phyloP scores from a whole-genome alignment of 1,284 basidiomycete species.

The Microbotryum violaceum region DNA sequence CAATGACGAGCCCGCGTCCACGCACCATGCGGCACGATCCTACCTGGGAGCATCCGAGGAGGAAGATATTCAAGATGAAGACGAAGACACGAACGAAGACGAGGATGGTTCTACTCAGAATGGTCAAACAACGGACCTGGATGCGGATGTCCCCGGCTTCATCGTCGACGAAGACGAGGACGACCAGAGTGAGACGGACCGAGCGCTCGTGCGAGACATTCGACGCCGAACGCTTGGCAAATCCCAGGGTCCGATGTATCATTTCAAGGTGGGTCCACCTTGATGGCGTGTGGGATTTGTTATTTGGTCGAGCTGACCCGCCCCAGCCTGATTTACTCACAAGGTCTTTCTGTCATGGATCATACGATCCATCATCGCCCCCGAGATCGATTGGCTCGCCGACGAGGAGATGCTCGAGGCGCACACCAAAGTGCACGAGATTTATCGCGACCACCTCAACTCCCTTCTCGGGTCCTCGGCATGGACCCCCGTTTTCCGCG shows the following conservation, averaged over 20 bases:
- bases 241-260: conserved; percentile 9
- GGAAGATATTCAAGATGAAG: conserved; percentile 5
- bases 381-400: conserved; percentile 20
- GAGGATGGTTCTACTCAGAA: not conserved
- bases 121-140: not conserved
- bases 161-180: conserved; percentile 2
- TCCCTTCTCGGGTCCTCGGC: conserved; percentile 9
- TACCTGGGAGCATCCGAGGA: not conserved
- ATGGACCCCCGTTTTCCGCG: conserved; percentile 19
- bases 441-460: not conserved
- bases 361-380: conserved; percentile 14
- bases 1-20: not conserved
- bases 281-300: not conserved
- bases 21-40: not conserved
- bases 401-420: conserved; percentile 3
- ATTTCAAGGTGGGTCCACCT: conserved; percentile 6
- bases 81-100: not conserved
- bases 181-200: not conserved
- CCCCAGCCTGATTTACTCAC: not conserved
- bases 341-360: not conserved
- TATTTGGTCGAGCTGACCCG: not conserved
- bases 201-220: not conserved
- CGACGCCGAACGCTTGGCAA: conserved; percentile 2
- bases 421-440: not conserved
- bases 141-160: conserved; percentile 2